Conservation (phyloP, 2,329 filamentous ascomycete genomes). For the Bimuria novae-zelandiae region DNA sequence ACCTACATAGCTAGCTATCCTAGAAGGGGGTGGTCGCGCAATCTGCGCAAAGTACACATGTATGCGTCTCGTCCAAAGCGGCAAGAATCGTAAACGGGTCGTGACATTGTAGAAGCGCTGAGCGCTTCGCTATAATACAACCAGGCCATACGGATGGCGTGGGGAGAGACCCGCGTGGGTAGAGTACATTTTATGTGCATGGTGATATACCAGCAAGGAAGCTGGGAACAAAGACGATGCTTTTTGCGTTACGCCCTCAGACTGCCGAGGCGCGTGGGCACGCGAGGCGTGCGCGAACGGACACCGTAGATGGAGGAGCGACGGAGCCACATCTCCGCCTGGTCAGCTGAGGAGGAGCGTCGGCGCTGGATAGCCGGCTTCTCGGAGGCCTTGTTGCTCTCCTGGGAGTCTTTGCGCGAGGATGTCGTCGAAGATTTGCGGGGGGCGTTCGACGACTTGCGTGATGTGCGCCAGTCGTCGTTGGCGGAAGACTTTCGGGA, state of each 20-base stretch:
- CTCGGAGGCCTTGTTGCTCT: neutral
- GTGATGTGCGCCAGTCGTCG: neutral
- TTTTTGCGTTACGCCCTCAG: slow-evolving; percentile 4
- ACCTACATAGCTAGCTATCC: no score
- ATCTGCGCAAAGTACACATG: no score
- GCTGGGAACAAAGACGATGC: neutral
- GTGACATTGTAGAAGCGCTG: neutral
- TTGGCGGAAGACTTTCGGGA: neutral
- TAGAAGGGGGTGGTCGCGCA: no score
- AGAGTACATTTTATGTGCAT: neutral
- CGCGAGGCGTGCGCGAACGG: neutral
- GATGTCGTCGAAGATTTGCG: neutral
- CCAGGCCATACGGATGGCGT: neutral
- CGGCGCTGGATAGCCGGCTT: neutral
- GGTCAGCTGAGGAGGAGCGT: slow-evolving; percentile 1
- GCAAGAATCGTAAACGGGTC: neutral
- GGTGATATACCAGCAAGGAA: neutral
- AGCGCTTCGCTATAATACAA: slow-evolving; percentile 7
- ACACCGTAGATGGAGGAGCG: slow-evolving; percentile 4
- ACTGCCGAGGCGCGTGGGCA: slow-evolving; percentile 2
- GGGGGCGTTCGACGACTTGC: neutral
- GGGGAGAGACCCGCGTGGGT: neutral
- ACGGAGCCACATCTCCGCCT: neutral
- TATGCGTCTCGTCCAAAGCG: no score
- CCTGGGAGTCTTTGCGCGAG: neutral